These are phyloP conservation scores for Nakazawaea laoshanensis DNA, from an alignment of 805 yeast species.

Conservation along the genomic window DNA sequence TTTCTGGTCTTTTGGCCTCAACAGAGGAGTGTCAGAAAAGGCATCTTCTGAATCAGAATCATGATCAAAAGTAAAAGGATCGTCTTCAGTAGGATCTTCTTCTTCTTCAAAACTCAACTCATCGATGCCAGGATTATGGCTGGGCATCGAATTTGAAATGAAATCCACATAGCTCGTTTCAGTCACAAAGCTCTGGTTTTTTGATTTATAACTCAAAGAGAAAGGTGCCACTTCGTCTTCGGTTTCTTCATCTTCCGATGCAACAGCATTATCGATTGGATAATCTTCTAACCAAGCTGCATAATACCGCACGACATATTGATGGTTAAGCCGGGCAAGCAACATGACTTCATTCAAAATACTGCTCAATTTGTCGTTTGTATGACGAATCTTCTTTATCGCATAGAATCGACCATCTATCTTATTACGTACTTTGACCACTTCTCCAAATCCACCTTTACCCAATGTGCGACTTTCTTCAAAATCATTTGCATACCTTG, in stretches of 20 bases:
- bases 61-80: conserved; percentile 14
- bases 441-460: conserved; percentile 96
- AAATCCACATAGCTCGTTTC: conserved; percentile 44
- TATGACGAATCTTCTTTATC: conserved; percentile 81
- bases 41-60: conserved; percentile 11
- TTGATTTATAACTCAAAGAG: conserved; percentile 2
- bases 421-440: conserved; percentile 90
- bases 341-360: conserved; percentile 88
- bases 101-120: conserved; percentile 31
- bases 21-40: conserved; percentile 5
- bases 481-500: conserved; percentile 86
- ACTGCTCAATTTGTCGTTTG: conserved; percentile 68
- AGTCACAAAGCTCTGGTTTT: conserved; percentile 17
- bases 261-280: conserved; percentile 17
- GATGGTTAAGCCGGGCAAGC: conserved; percentile 86
- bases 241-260: conserved; percentile 13
- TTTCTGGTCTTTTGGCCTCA: conserved; percentile 13
- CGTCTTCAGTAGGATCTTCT: conserved; percentile 17
- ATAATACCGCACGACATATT: conserved; percentile 90
- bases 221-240: not conserved
- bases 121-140: conserved; percentile 43
- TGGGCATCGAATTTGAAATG: conserved; percentile 51
- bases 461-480: conserved; percentile 92
- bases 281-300: conserved; percentile 90
- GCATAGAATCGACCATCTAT: conserved; percentile 95